Conservation (phyloP, 2,329 filamentous ascomycete species). For the Nemania sp. region DNA sequence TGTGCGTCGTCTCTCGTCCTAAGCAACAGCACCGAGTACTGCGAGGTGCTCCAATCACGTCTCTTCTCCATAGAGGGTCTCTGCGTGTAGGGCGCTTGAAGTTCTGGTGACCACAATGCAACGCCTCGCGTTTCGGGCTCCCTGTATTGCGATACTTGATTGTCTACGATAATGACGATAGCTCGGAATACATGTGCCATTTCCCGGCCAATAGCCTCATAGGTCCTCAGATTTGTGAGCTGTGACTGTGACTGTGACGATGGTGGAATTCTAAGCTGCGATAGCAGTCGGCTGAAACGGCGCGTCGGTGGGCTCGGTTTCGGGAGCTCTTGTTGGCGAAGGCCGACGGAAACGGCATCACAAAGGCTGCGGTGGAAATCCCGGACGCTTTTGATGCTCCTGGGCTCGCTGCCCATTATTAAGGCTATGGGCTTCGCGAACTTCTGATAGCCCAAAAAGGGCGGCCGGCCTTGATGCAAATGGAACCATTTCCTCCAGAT, state of each 20-base stretch:
- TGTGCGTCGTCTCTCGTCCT: neutral
- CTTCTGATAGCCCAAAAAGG: neutral
- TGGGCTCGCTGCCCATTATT: neutral
- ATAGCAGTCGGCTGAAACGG: no score
- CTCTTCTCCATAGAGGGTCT: neutral
- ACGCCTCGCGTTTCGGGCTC: neutral
- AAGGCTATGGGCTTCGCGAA: neutral
- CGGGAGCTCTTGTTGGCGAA: neutral
- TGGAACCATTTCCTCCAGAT: neutral
- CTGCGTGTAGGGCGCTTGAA: neutral
- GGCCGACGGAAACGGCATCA: no score
- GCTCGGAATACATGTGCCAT: neutral
- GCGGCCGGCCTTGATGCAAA: neutral
- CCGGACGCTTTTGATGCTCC: neutral
- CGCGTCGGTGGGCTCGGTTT: neutral
- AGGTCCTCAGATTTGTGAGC: neutral
- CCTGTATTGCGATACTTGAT: neutral
- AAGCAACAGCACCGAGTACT: neutral
- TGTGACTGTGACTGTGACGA: neutral
- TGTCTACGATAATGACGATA: neutral
- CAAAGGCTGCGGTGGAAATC: neutral
- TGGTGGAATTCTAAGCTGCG: neutral
- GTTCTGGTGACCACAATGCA: neutral
- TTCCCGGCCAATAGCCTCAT: neutral
- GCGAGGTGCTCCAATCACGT: neutral